These are phyloP conservation scores for Fusarium chlamydosporum DNA, from an alignment of 2,329 filamentous ascomycete genomes.

Conservation along the genomic window DNA sequence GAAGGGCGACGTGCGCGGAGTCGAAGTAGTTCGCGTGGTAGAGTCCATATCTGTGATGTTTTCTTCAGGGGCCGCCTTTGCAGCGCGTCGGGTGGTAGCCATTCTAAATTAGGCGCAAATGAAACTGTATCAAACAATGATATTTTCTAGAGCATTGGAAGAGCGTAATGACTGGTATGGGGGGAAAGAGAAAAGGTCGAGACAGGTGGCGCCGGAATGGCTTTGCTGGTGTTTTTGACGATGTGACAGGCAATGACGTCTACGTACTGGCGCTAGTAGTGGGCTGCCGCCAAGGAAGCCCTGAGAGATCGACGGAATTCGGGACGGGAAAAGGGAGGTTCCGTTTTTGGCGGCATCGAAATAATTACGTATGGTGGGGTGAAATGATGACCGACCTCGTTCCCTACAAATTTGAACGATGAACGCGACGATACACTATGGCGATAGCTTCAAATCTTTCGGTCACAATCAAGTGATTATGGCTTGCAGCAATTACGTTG, in stretches of 20 bases:
- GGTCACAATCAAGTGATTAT: constrained; percentile 14
- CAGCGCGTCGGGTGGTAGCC: constrained; percentile 50
- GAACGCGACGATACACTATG: neutral
- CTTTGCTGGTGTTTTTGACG: constrained; percentile 35
- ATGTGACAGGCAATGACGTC: constrained; percentile 48
- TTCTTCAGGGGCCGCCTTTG: constrained; percentile 36
- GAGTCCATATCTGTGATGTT: constrained; percentile 33
- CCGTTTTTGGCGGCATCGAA: constrained; percentile 8
- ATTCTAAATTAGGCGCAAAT: constrained; percentile 37
- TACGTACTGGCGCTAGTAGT: constrained; percentile 36
- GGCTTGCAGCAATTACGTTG: too few species aligned
- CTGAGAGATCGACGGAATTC: constrained; percentile 9
- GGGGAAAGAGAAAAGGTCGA: neutral
- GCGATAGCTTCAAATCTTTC: neutral
- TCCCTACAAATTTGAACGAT: neutral
- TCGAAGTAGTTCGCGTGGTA: constrained; percentile 35
- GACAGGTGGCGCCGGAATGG: constrained; percentile 21
- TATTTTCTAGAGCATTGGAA: constrained; percentile 11
- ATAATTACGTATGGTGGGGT: constrained; percentile 20
- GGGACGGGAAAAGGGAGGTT: constrained; percentile 40
- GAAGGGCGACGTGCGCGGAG: constrained; percentile 67
- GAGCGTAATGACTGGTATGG: constrained; percentile 3
- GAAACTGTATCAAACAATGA: neutral
- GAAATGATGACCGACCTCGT: constrained; percentile 11
- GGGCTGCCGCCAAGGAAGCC: constrained; percentile 32